phyloP scores from a whole-genome alignment of 1,139 yeast species.

The Saccharomycopsis crataegensis region DNA sequence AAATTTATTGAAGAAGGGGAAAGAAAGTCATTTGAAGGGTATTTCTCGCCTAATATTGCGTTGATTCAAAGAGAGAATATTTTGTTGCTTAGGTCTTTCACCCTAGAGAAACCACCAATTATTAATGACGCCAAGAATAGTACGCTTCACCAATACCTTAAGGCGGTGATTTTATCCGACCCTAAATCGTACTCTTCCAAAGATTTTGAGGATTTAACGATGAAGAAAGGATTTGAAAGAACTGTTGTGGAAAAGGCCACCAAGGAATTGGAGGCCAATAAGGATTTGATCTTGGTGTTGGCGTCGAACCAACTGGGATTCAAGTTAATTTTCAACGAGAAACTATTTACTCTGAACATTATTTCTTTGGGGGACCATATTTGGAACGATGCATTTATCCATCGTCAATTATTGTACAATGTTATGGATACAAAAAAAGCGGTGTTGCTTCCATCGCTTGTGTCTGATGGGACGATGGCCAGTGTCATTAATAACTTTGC shows the following conservation, averaged over 20 bases:
- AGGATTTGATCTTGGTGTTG: conserved; percentile 46
- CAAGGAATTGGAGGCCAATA: conserved; percentile 43
- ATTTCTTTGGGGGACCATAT: conserved; percentile 32
- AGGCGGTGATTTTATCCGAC: conserved; percentile 57
- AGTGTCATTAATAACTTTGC: conserved; percentile 43
- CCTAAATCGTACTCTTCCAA: conserved; percentile 39
- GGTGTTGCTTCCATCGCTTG: conserved; percentile 48
- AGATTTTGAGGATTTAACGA: conserved; percentile 38
- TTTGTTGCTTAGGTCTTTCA: conserved; percentile 35
- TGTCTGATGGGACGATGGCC: conserved; percentile 52
- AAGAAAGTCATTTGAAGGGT: conserved; percentile 21
- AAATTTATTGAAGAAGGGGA: too few relatives aligned
- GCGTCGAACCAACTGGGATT: neutral
- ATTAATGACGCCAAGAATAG: neutral
- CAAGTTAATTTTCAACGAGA: conserved; percentile 38
- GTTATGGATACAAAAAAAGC: conserved; percentile 41
- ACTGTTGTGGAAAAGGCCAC: conserved; percentile 43
- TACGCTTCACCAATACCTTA: conserved; percentile 26
- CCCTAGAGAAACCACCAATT: conserved; percentile 20
- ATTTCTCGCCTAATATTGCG: conserved; percentile 27
- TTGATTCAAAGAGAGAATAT: conserved; percentile 49
- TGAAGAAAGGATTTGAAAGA: conserved; percentile 33
- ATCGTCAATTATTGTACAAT: conserved; percentile 35
- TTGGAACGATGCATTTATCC: conserved; percentile 39
- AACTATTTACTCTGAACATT: conserved; percentile 36